Evolutionary conservation across 2,329 filamentous ascomycete genomes (phyloP), one percentile per base, ranked within the genome.

Genomic region (Cercospora nicotianae): DNA sequence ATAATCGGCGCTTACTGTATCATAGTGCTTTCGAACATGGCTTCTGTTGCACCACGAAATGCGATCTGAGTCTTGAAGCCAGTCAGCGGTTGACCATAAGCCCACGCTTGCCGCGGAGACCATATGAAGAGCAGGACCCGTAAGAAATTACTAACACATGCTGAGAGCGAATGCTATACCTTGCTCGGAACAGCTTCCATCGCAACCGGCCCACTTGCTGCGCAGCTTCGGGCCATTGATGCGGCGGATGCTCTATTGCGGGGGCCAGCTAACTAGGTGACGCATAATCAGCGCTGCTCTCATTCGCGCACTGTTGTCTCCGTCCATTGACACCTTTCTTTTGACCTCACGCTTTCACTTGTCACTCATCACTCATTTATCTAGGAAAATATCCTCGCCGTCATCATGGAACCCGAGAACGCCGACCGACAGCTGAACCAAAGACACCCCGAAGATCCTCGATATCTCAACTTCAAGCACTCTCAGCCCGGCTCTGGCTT

Each of bases 391-490:
- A 26, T 16, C 6, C 39, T 36, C 26, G 8, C 28, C 5, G 39
- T 23, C 51, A 65, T 18, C 18, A 80, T 80, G 79, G 80, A 80
- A 64, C 75, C 74, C 13, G 69, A 72, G 23, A 80, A 80, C 67
- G 70, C 72, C 36, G 72, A 77, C 31, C 78, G 79, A 67, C 76
- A 80, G 66, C 72, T 70, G 53, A 75, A 78, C 60, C 62, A 64
- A 55, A 51, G 63, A 26, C 60, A 78, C 36, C 76, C 80, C 36
- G 79, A 82, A 71, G 82, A 83, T 67, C 77, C 83, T 45, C 82
- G 81, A 64, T 89, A 87, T 73, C 82, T 89, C 69, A 80, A 84
- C 69, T 90, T 89, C 74, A 83, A 83, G 62, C 83, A 84, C 73
- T 82, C 84, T 82, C 69, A 83, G 83, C 69, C 84, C 79, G 73